Conservation (phyloP, 192 early-diverging fungal genomes). For the Gonapodya sp. region DNA sequence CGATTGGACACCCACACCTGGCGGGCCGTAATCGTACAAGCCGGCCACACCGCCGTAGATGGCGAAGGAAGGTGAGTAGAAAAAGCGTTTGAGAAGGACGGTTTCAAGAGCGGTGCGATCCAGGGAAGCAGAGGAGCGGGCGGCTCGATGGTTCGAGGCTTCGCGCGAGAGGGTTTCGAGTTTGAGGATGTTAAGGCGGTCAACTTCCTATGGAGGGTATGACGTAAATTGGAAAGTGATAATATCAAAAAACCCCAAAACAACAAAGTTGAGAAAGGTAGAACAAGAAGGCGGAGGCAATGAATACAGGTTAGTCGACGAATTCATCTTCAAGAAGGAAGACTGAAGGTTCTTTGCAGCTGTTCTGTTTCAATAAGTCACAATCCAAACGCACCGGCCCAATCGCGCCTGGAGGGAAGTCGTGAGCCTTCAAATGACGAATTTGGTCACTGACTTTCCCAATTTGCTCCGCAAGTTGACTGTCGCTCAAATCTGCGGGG, state of each 20-base stretch:
- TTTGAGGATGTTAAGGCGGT: background rate
- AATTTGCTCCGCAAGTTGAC: background rate
- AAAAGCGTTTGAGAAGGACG: conserved; percentile 87
- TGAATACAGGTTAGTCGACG: too few species aligned
- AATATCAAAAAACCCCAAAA: too few species aligned
- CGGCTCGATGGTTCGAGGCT: background rate
- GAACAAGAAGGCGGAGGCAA: too few species aligned
- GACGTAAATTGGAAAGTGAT: too few species aligned
- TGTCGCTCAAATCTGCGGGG: background rate
- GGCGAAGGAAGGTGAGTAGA: conserved; percentile 87
- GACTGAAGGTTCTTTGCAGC: too few species aligned
- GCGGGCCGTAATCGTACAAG: conserved; percentile 95
- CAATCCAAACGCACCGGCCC: background rate
- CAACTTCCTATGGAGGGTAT: conserved; percentile 5
- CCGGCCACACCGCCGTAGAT: conserved; percentile 96
- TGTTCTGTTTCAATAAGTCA: too few species aligned
- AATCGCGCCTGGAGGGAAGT: background rate
- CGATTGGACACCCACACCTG: conserved; percentile 83
- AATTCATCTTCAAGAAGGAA: background rate
- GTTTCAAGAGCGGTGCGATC: conserved; percentile 57
- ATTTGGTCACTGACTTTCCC: background rate
- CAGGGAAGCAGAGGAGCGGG: conserved; percentile 25
- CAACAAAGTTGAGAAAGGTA: too few species aligned
- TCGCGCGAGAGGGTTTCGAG: background rate
- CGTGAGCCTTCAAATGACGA: background rate